Evolutionary conservation across 805 yeast species (phyloP), one percentile per base, ranked within the genome.

Genomic region (Pichia cabralensis): DNA sequence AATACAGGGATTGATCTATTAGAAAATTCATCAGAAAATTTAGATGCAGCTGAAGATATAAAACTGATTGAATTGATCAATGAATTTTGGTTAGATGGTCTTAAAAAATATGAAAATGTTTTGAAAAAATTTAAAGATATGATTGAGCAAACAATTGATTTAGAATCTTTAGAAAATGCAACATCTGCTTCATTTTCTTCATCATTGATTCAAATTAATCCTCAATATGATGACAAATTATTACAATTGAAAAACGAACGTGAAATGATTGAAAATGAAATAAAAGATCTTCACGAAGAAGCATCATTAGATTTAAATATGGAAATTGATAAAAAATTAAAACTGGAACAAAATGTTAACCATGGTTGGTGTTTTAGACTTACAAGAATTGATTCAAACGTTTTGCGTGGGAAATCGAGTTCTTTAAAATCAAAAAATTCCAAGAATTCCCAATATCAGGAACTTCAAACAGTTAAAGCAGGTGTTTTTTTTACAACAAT

Each of bases 351-450:
- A 36, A 95, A 89, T 52, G 81, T 71, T 42, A 74, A 71, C 19
- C 94, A 84, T 55, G 96, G 96, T 15, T 88, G 95, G 94, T 85
- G 96, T 55, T 74, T 89, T 68, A 68, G 97, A 46, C 71, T 92
- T 16, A 92, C 98, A 1, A 72, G 98, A 55, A 78, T 74, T 36
- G 97, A 92, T 50, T 88, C 95, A 3, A 66, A 80, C 9, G 78
- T 81, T 15, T 64, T 92, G 39, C 72, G 97, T 47, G 71, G 70
- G 10, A 42, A 42, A 25, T 30, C 34, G 14, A 25, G 34, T 26
- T 37, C 40, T 3, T 15, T 29, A 9, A 37, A 30, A 14, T 26
- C 31, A 13, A 37, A 37, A 26, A 33, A 28, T 21, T n/a, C 36
- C 3, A 19, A 24, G 9, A 60, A 64, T 31, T 65, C 64, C 37